phyloP scores from a whole-genome alignment of 352 stramenopile genomes.

The Globisporangium lucens region DNA sequence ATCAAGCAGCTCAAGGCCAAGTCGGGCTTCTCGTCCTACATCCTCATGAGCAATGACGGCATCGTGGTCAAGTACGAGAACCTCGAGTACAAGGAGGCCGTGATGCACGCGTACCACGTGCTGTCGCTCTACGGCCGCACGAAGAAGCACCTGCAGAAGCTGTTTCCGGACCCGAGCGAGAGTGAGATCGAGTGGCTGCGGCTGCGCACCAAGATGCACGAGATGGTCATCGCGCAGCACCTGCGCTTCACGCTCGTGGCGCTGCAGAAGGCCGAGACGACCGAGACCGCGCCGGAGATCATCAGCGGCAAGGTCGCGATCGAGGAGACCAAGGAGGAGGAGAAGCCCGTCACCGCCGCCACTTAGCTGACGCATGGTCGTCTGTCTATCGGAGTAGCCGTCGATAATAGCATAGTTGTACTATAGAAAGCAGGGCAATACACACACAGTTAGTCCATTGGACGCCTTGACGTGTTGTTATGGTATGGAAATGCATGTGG shows the following conservation, averaged over 20 bases:
- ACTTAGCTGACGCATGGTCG: background rate
- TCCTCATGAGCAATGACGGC: constrained; percentile 93
- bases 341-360: constrained; percentile 39
- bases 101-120: constrained; percentile 91
- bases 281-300: constrained; percentile 24
- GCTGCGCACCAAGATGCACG: constrained; percentile 88
- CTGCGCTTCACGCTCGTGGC: constrained; percentile 88
- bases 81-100: constrained; percentile 88
- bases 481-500: no score
- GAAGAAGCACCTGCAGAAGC: constrained; percentile 80
- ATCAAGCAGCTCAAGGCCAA: constrained; percentile 92
- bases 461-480: background rate
- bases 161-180: constrained; percentile 82
- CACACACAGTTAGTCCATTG: background rate
- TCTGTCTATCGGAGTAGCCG: no score
- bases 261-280: constrained; percentile 58
- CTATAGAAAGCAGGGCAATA: no score
- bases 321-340: constrained; percentile 48
- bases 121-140: constrained; percentile 83
- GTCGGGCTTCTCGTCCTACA: constrained; percentile 85
- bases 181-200: constrained; percentile 90
- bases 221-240: constrained; percentile 91
- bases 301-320: constrained; percentile 23
- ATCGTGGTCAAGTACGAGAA: constrained; percentile 93
- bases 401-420: no score